Evolutionary conservation across 768 basidiomycete genomes (phyloP), one percentile per base, ranked within the genome.

Genomic region (Auricularia auricula-judae): DNA sequence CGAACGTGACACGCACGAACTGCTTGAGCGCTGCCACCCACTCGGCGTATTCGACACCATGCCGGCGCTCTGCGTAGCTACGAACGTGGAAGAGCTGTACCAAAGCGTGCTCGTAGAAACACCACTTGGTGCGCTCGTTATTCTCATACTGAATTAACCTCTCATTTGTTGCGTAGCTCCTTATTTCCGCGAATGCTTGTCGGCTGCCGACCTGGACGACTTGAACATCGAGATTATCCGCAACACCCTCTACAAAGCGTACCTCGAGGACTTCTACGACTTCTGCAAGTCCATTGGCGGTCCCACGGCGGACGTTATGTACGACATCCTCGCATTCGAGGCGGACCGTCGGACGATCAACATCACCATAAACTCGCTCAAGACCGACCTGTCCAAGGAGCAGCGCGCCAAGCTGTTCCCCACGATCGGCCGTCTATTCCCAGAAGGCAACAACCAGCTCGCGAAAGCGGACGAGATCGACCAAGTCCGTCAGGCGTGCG

Each of bases 221-320:
- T 86, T 98, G 65, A 98, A 99, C 80, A 98, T 99, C 72, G 97
- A 99, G 79, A 97, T 99, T 77, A 95, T 99, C 76, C 92, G 97
- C 54, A 98, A 98, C 78, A 95, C 96, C 1, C 89, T 99, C 42
- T 98, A 98, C 84, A 98, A 97, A 75, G 89, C 94, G 18, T 99
- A 99, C 77, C 88, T 99, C 65, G 96, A 98, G 74, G 97, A 99
- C 75, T 99, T 99, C 74, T 84, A 94, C 78, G 75, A 81, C 68
- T 98, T 89, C 76, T 89, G 86, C 72, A 76, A 81, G 58, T 85
- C 88, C 7, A 78, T 98, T 39, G 88, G 92, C 51, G 82, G 84
- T 10, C 91, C 97, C 0, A 98, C 97, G 3, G 81, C 85, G 14
- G 93, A 96, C 54, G 86, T 93, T 68, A 98, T 98, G 97, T 84